Base-by-base conservation (phyloP, 768 basidiomycete genomes). In the Termitomyces titanicus region DNA sequence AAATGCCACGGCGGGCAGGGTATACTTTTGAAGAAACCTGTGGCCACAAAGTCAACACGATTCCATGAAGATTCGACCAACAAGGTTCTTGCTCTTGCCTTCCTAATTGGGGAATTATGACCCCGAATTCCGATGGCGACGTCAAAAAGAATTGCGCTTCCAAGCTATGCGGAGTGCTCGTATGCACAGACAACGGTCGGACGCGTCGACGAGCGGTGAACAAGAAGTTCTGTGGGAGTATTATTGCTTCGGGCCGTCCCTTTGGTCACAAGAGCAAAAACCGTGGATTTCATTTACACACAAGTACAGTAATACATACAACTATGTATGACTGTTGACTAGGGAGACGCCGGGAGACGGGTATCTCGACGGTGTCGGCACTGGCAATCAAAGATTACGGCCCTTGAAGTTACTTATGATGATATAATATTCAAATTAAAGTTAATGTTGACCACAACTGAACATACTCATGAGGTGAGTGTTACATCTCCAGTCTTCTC, bases 1-100 rank as follows among this genome's bases (percentile, higher is more conserved):
- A 58, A 39, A 55, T 40, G 56, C 58, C 55, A 51, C 52, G 47
- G 45, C 39, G 61, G 60, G 56, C 60, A 53, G 64, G 58, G 64
- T 63, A 63, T 61, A 56, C 25, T 46, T 29, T 33, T 48, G 33
- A 47, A 33, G n/a, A 24, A 20, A 40, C 34, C 42, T 53, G 25
- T 43, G 38, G 55, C 55, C 35, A 34, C 57, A 53, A 50, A 57
- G 53, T 42, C 37, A 51, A 31, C 39, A 51, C 34, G 39, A 48
- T 43, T 40, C 31, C 45, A 52, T 55, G 53, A 57, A 54, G 25
- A 42, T 55, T 55, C 42, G 53, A 57, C 52, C 61, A 34, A 55
- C 45, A 46, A 53, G 46, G 34, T 39, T 54, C 55, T 29, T 53
- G 40, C 60, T 54, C 55, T 29, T 53, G 40, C 60, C 54, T 57